phyloP scores from a whole-genome alignment of 2,329 filamentous ascomycete species.

The Davidsoniella eucalypti region DNA sequence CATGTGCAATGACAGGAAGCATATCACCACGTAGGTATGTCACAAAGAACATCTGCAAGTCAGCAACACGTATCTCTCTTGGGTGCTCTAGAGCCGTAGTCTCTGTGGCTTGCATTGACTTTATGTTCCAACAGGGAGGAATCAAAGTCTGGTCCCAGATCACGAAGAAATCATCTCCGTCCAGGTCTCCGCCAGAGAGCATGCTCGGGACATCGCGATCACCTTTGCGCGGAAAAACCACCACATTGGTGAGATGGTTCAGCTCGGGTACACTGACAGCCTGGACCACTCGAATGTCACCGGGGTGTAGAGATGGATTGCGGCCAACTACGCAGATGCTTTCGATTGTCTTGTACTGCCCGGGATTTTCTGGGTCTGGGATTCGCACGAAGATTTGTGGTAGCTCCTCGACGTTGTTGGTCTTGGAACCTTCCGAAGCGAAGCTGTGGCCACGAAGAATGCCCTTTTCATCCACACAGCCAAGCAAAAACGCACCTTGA shows the following conservation, averaged over 20 bases:
- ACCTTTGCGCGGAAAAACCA: slow-evolving; percentile 72
- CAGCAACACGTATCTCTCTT: slow-evolving; percentile 48
- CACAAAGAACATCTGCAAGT: slow-evolving; percentile 76
- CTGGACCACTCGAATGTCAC: slow-evolving; percentile 74
- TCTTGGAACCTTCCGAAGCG: slow-evolving; percentile 23
- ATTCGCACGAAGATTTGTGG: slow-evolving; percentile 87
- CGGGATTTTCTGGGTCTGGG: slow-evolving; percentile 36
- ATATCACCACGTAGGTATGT: slow-evolving; percentile 84
- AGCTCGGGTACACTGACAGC: slow-evolving; percentile 64
- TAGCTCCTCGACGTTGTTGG: slow-evolving; percentile 34
- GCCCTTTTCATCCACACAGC: slow-evolving; percentile 72
- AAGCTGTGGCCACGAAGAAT: slow-evolving; percentile 55
- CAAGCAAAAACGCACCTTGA: slow-evolving; percentile 72
- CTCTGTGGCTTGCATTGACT: slow-evolving; percentile 52
- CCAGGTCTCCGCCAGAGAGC: slow-evolving; percentile 90
- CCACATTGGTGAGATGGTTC: slow-evolving; percentile 63
- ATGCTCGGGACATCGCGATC: slow-evolving; percentile 79
- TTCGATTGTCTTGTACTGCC: slow-evolving; percentile 52
- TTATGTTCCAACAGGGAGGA: slow-evolving; percentile 50
- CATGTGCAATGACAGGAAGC: slow-evolving; percentile 61
- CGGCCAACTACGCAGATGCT: slow-evolving; percentile 73
- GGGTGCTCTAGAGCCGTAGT: slow-evolving; percentile 17
- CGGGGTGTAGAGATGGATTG: slow-evolving; percentile 86
- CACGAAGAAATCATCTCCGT: slow-evolving; percentile 90
- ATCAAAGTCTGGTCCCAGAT: slow-evolving; percentile 73